A percentile compares a stretch with the other conserved stretches of the same genome.
phyloP scores from a whole-genome alignment of 768 basidiomycete species.

The Boletellus ananas region DNA sequence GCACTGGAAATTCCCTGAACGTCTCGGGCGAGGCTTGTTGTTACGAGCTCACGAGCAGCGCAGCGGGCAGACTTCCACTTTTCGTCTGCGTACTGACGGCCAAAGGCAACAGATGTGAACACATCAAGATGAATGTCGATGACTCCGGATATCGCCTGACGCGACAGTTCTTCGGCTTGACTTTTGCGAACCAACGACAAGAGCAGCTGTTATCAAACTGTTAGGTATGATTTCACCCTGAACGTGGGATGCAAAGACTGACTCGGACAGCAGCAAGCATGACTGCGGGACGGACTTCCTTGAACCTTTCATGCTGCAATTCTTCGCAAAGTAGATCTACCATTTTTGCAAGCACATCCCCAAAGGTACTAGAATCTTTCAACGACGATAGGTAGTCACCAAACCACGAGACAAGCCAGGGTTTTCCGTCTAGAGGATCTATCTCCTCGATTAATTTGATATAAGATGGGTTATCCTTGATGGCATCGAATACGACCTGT shows the following conservation, averaged over 20 bases:
- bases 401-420: constrained; percentile 63
- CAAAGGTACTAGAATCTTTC: constrained; percentile 44
- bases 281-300: constrained; percentile 52
- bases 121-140: constrained; percentile 50
- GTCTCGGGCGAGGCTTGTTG: constrained; percentile 31
- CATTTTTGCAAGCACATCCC: constrained; percentile 69
- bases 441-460: constrained; percentile 40
- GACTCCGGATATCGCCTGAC: constrained; percentile 32
- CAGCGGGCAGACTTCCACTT: constrained; percentile 42
- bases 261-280: constrained; percentile 64
- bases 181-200: constrained; percentile 32
- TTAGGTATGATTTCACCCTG: constrained; percentile 5
- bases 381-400: constrained; percentile 58
- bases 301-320: constrained; percentile 73
- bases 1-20: constrained; percentile 29
- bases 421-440: constrained; percentile 31
- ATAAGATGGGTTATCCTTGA: constrained; percentile 73
- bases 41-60: constrained; percentile 41
- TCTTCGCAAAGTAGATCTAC: constrained; percentile 76
- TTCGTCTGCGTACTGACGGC: constrained; percentile 34
- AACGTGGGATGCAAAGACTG: constrained; percentile 28
- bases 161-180: constrained; percentile 23
- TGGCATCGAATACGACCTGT: constrained; percentile 72
- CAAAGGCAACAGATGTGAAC: constrained; percentile 46
- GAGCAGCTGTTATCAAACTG: constrained; percentile 28